Evolutionary conservation across 352 stramenopile genomes (phyloP).

Genomic region (Pythium dissotocum): DNA sequence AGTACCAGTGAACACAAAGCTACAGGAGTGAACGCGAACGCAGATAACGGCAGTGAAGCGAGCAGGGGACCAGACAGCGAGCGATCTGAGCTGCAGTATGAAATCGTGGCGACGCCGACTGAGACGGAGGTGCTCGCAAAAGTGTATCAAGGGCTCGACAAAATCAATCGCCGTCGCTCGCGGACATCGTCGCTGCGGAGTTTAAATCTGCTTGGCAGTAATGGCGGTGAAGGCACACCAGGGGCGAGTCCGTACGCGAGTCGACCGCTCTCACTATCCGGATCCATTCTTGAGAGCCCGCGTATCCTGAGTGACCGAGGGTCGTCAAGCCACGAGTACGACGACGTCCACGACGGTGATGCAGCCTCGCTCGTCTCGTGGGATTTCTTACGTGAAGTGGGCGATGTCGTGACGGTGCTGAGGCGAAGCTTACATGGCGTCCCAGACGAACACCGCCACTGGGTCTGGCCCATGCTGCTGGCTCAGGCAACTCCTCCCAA

Average conservation of each 20-base stretch:
- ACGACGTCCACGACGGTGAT: conserved; percentile 20
- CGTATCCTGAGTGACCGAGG: conserved; percentile 38
- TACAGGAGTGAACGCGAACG: background rate
- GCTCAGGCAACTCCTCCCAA: conserved; percentile 35
- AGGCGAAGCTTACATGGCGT: conserved; percentile 53
- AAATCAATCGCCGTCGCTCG: conserved; percentile 71
- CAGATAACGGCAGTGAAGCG: conserved; percentile 32
- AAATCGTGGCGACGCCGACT: conserved; percentile 70
- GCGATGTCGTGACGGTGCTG: conserved; percentile 35
- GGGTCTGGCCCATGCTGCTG: conserved; percentile 77
- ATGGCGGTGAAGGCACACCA: conserved; percentile 28
- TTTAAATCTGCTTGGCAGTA: conserved; percentile 44
- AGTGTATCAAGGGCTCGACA: conserved; percentile 68
- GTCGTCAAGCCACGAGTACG: conserved; percentile 25
- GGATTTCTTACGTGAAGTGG: conserved; percentile 40
- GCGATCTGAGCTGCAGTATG: conserved; percentile 35
- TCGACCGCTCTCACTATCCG: conserved; percentile 56
- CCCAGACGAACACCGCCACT: conserved; percentile 61
- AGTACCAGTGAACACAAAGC: background rate
- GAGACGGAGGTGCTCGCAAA: conserved; percentile 72
- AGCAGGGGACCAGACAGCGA: conserved; percentile 29
- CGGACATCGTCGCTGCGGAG: conserved; percentile 61
- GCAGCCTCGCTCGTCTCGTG: conserved; percentile 30
- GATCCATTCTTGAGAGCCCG: conserved; percentile 51
- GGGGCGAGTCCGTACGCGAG: conserved; percentile 34